Evolutionary conservation across 345 rosid species (phyloP), one percentile per base, ranked within the genome.

Genomic region (Dovyalis caffra): DNA sequence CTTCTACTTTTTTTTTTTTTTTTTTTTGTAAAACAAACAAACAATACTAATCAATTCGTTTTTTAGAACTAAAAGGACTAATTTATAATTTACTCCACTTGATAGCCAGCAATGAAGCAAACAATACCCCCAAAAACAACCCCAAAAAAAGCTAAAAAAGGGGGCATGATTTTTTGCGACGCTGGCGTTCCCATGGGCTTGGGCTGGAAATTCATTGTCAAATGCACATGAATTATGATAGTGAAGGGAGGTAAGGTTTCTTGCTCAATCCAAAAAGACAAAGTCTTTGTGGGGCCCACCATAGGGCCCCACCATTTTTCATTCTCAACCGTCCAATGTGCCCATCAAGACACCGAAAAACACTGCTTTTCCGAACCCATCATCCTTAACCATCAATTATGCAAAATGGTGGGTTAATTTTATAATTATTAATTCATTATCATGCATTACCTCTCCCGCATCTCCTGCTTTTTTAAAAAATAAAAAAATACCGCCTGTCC

Each of bases 271-370:
- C 43, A 38, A 6, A 62, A 45, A 33, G 73, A 49, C 83, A 49
- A n/a, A 60, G 11, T 28, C 29, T 2, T 33, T 12, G 25, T 31
- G 33, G 80, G 60, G 33, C 58, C 70, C 38, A 76, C 15, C 0
- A n/a, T 4, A 1, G 21, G 78, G 25, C 57, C 69, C 84, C 68
- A 23, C 65, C 51, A 9, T 15, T 28, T 40, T 18, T 23, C 29
- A 77, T 77, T 79, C 70, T 74, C 75, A 33, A 63, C 83, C 88
- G 83, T 73, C 74, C 76, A 85, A 78, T 53, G 83, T 79, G 86
- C 72, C 73, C 37, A 62, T 78, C 69, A 77, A 33, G 10, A 21
- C 40, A 8, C 28, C 1, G 15, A 40, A 23, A 23, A 40, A 25
- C 40, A 57, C 68, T 58, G 65, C 72, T 66, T 69, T 69, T 64